Percentiles rank a stretch among this genome's conserved stretches.
Evolutionary conservation across 2,329 filamentous ascomycete genomes (phyloP).

Genomic region (Septoria linicola): DNA sequence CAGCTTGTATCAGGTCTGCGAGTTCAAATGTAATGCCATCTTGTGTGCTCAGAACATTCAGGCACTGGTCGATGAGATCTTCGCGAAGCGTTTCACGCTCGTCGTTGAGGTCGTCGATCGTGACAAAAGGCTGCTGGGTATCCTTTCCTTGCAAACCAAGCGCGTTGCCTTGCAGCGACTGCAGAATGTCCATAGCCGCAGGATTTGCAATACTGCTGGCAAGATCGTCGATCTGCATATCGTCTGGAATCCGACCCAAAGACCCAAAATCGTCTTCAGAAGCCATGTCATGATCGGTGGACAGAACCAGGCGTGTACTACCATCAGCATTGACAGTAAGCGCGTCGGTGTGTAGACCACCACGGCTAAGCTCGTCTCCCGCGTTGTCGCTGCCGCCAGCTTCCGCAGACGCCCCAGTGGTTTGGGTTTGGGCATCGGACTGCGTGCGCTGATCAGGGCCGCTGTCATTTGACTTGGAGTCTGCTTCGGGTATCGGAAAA

Average conservation of each 20-base stretch:
- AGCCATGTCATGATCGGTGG: slow-evolving; percentile 22
- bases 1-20: slow-evolving; percentile 77
- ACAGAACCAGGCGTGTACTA: slow-evolving; percentile 7
- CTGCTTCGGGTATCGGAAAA: slow-evolving; percentile 34
- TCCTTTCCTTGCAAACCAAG: slow-evolving; percentile 24
- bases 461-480: slow-evolving; percentile 1
- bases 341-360: slow-evolving; percentile 4
- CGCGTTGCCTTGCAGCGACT: not conserved
- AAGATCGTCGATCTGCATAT: slow-evolving; percentile 28
- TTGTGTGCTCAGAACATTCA: slow-evolving; percentile 87
- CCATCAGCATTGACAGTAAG: slow-evolving; percentile 11
- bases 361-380: slow-evolving; percentile 1
- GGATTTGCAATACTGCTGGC: slow-evolving; percentile 23
- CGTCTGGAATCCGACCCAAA: slow-evolving; percentile 28
- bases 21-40: slow-evolving; percentile 87
- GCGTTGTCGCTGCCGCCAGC: slow-evolving; percentile 3
- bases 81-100: slow-evolving; percentile 70
- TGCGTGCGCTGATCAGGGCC: slow-evolving; percentile 3
- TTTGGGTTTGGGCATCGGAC: slow-evolving; percentile 28
- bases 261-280: slow-evolving; percentile 30
- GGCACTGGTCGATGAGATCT: slow-evolving; percentile 80
- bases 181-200: slow-evolving; percentile 7
- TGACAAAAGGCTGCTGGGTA: slow-evolving; percentile 48
- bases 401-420: slow-evolving; percentile 37
- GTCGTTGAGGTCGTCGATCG: slow-evolving; percentile 76